A percentile compares a stretch with the other conserved stretches of the same genome.
These are phyloP conservation scores for Neofusicoccum umdonicola DNA, from an alignment of 2,329 filamentous ascomycete genomes.

Conservation along the genomic window DNA sequence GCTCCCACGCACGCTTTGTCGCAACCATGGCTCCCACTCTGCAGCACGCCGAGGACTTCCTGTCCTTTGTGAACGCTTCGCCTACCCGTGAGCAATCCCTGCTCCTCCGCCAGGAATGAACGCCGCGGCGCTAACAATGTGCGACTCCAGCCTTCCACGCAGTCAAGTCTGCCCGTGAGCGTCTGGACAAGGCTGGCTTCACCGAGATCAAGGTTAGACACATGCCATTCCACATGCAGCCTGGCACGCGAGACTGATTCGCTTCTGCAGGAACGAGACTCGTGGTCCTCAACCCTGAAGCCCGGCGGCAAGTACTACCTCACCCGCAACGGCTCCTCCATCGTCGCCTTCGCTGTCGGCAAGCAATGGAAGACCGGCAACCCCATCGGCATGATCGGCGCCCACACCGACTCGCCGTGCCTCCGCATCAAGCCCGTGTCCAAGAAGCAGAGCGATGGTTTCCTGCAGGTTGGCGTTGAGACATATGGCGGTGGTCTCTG, in stretches of 20 bases:
- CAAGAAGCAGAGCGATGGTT: constrained; percentile 82
- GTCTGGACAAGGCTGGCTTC: constrained; percentile 82
- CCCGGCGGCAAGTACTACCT: constrained; percentile 95
- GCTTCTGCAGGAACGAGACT: constrained; percentile 69
- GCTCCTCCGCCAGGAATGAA: constrained; percentile 1
- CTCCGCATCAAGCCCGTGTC: constrained; percentile 92
- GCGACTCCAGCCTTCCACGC: constrained; percentile 80
- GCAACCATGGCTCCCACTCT: constrained; percentile 36
- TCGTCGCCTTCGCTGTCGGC: constrained; percentile 89
- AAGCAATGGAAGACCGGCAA: constrained; percentile 89
- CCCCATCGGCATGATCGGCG: constrained; percentile 86
- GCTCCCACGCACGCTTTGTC: constrained; percentile 20
- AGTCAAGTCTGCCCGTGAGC: constrained; percentile 72
- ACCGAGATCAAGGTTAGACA: constrained; percentile 66
- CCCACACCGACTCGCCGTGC: constrained; percentile 92
- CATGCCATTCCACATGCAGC: constrained; percentile 9
- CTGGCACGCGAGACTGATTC: not conserved
- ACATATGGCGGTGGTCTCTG: constrained; percentile 95
- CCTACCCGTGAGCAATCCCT: constrained; percentile 67
- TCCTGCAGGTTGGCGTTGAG: constrained; percentile 92
- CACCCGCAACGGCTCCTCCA: constrained; percentile 87
- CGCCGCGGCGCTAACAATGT: constrained; percentile 1
- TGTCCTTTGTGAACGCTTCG: constrained; percentile 91
- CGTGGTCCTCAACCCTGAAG: constrained; percentile 75
- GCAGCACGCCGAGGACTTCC: constrained; percentile 70